Evolutionary conservation across 1,139 yeast genomes (phyloP), one percentile per base, ranked within the genome.

Genomic region (Geotrichum histeridarum): DNA sequence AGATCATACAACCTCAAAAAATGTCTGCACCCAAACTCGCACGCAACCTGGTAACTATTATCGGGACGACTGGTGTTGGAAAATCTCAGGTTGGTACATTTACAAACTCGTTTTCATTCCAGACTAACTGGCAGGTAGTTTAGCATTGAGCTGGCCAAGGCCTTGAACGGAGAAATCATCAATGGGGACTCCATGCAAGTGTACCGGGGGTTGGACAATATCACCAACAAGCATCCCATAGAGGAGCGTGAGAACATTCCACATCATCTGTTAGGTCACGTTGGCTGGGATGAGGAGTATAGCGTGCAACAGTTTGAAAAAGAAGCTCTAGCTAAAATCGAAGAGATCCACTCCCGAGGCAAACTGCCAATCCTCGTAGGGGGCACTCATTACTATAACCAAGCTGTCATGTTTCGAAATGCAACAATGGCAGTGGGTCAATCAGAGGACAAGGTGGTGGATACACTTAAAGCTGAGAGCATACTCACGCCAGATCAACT

Each of bases 171-270:
- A 18, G 98, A 94, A 68, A 78, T 93, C 62, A 86, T 93, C 63
- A 93, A 93, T 70, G 96, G 96, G 0, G 99, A 93, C 68, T 89
- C 98, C 2, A 91, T 93, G 97, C 99, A 94, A 70, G 87, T 93
- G 70, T 93, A 93, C 68, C 71, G 75, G 41, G 83, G 81, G 1
- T 71, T 83, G 1, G 90, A 86, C 22, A 80, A 81, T 32, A 88
- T 93, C 60, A 89, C 99, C 38, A 94, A 94, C 67, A 93, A 93
- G 64, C 98, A 91, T 63, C 98, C 99, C 0, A 56, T 84, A 1
- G 74, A 72, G 0, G 97, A 93, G 61, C 74, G 96, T 41, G 75
- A 77, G 4, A 90, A 87, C 0, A 67, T 93, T 0, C 77, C 81
- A 0, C 99, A 93, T 65, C 96, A 91, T 73, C 82, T 94, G 1